Evolutionary conservation across 176 grass and related monocot species (phyloP), one percentile per base, ranked within the genome.

Genomic region (Phoenix dactylifera): DNA sequence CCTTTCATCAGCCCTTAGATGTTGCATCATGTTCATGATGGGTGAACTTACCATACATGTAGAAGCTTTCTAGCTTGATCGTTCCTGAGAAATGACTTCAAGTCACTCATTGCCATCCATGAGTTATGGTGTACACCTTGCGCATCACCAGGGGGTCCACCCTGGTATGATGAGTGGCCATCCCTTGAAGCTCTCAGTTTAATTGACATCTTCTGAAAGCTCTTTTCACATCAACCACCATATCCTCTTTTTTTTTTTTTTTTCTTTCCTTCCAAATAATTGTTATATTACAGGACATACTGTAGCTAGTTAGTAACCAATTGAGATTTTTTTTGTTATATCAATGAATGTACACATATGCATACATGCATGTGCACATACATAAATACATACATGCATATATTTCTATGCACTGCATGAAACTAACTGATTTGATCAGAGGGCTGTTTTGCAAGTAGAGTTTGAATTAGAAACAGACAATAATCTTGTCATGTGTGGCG

Each of bases 311-410:
- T 30, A 30, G 28, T 30, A 30, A 30, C 5, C 28, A 30, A 30
- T 30, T 30, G 28, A 30, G 28, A 30, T 30, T 14, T 44, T 14
- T 44, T 44, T 44, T 3, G 35, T 44, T 44, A 14, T 44, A 44
- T 1, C 14, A 44, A 44, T 44, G 26, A 3, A 60, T 60, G 28
- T n/a, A 32, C 20, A 39, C 25, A 44, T 19, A 35, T 30, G 6
- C 4, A 18, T 6, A 60, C 2, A n/a, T 39, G 16, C 58, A n/a
- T 32, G 17, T 7, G 28, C 28, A 6, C 26, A 54, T 63, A 73
- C 67, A 73, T 73, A 44, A 51, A 78, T 66, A 80, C 59, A 78
- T 66, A 80, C 59, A 73, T 17, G 57, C 52, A 39, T 39, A 39
- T 52, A 52, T 74, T 64, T 70, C 60, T 78, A 86, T 86, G 73